Evolutionary conservation across 176 grass and related monocot species (phyloP).

Genomic region (Stipa capillata): DNA sequence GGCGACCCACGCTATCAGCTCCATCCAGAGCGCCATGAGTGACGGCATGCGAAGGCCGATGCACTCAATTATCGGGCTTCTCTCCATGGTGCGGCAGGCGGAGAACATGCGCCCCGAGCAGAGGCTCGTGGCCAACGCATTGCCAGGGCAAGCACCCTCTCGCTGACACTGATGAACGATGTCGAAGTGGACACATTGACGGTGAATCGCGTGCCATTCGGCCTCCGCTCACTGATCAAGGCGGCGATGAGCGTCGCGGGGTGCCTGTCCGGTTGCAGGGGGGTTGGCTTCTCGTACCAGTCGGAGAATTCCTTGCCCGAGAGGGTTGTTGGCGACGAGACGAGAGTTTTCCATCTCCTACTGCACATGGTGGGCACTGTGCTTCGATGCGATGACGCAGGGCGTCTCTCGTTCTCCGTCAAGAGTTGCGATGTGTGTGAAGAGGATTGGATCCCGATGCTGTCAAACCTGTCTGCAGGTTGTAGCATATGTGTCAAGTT

Average conservation of each 20-base stretch:
- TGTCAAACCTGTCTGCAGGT: not conserved
- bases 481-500: constrained; percentile 30
- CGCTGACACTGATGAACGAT: constrained; percentile 42
- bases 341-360: constrained; percentile 46
- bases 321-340: constrained; percentile 62
- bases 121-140: constrained; percentile 47
- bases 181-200: constrained; percentile 39
- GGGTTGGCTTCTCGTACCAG: constrained; percentile 17
- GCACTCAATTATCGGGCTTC: constrained; percentile 50
- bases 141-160: constrained; percentile 33
- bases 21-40: constrained; percentile 51
- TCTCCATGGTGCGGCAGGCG: constrained; percentile 56
- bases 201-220: constrained; percentile 25
- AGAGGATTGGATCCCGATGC: constrained; percentile 10
- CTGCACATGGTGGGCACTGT: constrained; percentile 45
- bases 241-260: constrained; percentile 13
- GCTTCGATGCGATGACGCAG: not conserved
- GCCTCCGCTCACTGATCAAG: constrained; percentile 15
- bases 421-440: not conserved
- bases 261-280: constrained; percentile 22
- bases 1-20: constrained; percentile 49
- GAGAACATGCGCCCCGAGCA: constrained; percentile 49
- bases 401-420: constrained; percentile 17
- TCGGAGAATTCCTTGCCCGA: not conserved
- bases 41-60: constrained; percentile 44